phyloP scores from a whole-genome alignment of 2,329 filamentous ascomycete genomes.

The Pseudogymnoascus sp. region DNA sequence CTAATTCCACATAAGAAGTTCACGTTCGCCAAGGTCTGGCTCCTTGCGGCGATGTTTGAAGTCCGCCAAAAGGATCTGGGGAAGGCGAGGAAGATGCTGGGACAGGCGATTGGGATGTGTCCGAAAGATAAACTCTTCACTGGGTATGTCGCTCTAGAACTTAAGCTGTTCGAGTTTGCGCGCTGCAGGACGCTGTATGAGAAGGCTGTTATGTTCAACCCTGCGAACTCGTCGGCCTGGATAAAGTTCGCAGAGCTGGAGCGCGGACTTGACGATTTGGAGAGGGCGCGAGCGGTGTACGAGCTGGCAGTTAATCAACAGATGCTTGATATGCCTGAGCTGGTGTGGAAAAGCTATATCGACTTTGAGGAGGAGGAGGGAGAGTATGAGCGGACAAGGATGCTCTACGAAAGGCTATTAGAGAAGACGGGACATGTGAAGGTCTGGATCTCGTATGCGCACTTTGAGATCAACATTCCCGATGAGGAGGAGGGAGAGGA shows the following conservation, averaged over 20 bases:
- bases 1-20: constrained; percentile 93
- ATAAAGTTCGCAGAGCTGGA: constrained; percentile 94
- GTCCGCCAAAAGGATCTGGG: constrained; percentile 76
- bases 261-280: constrained; percentile 79
- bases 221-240: constrained; percentile 87
- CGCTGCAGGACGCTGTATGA: constrained; percentile 86
- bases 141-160: constrained; percentile 86
- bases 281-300: constrained; percentile 82
- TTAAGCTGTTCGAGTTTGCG: constrained; percentile 88
- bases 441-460: constrained; percentile 98
- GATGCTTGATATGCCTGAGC: constrained; percentile 89
- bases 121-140: constrained; percentile 94
- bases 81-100: constrained; percentile 78
- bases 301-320: constrained; percentile 80
- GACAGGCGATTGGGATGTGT: constrained; percentile 84
- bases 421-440: constrained; percentile 98
- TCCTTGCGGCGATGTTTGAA: constrained; percentile 89
- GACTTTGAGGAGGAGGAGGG: constrained; percentile 96
- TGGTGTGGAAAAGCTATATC: constrained; percentile 97
- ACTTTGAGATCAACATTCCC: constrained; percentile 92
- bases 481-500: constrained; percentile 54
- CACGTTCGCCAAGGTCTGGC: constrained; percentile 95
- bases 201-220: constrained; percentile 89
- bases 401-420: constrained; percentile 81
- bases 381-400: constrained; percentile 75